phyloP scores from a whole-genome alignment of 345 rosid genomes.

The Eucalyptus regnans region DNA sequence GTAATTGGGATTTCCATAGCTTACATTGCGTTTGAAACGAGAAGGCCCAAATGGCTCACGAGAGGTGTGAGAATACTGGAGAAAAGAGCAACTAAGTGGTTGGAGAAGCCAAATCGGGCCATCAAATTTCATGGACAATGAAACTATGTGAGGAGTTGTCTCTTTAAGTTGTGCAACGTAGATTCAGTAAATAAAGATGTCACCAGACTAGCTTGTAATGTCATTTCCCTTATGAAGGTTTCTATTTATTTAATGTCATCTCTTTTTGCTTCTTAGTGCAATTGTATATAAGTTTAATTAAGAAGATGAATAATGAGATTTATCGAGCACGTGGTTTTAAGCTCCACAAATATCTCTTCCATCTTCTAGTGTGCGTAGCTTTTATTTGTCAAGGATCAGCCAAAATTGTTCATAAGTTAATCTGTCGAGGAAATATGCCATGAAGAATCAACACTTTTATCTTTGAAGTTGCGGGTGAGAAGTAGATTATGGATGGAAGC shows the following conservation, averaged over 20 bases:
- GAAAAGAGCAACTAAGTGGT: background rate
- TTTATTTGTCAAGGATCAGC: background rate
- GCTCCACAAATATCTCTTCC: background rate
- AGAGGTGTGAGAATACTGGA: background rate
- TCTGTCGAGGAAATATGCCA: too few relatives aligned
- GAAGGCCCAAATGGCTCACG: background rate
- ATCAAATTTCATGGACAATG: background rate
- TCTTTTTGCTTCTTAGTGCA: background rate
- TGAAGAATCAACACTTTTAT: background rate
- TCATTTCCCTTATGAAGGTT: background rate
- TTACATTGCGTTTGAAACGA: background rate
- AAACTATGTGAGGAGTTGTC: background rate
- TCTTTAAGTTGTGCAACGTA: background rate
- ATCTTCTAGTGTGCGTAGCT: background rate
- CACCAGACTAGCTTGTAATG: background rate
- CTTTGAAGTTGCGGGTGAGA: background rate
- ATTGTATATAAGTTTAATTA: background rate
- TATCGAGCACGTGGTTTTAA: background rate
- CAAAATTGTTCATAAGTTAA: background rate
- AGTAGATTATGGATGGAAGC: background rate
- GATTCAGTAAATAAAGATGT: background rate
- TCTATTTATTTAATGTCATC: background rate
- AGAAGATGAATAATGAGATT: background rate
- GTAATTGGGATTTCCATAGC: background rate
- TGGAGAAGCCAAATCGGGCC: background rate